Evolutionary conservation across 768 basidiomycete genomes (phyloP).

Genomic region (Xerocomellus intermedius): DNA sequence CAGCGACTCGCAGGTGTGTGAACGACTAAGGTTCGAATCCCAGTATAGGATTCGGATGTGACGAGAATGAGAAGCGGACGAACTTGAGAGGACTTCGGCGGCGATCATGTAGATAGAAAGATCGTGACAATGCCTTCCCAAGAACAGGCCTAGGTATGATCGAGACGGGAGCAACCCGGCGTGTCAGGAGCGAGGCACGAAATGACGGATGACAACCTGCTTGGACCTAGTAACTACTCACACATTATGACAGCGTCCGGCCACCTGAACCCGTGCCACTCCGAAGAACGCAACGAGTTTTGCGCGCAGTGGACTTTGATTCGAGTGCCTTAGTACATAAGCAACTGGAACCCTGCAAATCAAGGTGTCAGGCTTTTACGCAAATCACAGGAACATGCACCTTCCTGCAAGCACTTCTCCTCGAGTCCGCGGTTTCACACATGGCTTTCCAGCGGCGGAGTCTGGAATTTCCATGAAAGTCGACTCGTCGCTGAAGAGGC

Average conservation of each 20-base stretch:
- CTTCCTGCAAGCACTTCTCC: not conserved
- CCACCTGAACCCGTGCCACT: not conserved
- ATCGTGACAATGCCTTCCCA: not conserved
- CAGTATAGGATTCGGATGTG: not conserved
- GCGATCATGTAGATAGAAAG: not conserved
- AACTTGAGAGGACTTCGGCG: not conserved
- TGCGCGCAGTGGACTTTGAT: not conserved
- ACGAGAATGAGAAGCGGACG: not conserved
- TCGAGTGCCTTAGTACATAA: not conserved
- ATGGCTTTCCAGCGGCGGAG: too few species aligned
- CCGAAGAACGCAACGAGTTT: not conserved
- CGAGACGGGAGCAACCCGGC: not conserved
- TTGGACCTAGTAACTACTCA: not conserved
- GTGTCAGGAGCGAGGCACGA: not conserved
- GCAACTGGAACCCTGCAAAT: not conserved
- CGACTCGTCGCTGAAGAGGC: too few species aligned
- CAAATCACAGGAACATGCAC: not conserved
- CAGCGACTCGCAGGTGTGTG: not conserved
- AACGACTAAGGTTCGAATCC: not conserved
- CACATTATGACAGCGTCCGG: not conserved
- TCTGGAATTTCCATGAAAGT: not conserved
- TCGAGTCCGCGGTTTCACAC: not conserved
- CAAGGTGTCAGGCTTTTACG: not conserved
- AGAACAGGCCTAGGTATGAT: not conserved
- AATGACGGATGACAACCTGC: not conserved